A percentile compares a stretch with the other conserved stretches of the same genome.
Conservation (phyloP, 768 basidiomycete species). For the Suillus subalutaceus region DNA sequence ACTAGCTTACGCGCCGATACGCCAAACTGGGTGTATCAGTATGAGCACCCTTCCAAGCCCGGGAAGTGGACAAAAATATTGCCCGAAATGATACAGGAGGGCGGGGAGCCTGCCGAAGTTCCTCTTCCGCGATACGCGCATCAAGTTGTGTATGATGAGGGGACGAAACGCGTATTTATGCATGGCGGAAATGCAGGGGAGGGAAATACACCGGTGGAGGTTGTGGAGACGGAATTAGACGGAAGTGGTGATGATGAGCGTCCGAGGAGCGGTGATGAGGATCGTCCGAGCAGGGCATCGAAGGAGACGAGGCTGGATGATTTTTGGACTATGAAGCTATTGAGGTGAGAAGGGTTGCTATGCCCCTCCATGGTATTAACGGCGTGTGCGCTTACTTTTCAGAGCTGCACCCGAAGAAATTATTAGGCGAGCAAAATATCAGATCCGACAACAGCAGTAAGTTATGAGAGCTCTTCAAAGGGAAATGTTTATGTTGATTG, state of each 20-base stretch:
- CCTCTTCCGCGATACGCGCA: slow-evolving; percentile 76
- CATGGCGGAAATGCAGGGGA: slow-evolving; percentile 79
- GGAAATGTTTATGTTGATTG: neutral
- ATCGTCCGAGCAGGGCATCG: slow-evolving; percentile 11
- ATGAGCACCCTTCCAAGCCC: slow-evolving; percentile 49
- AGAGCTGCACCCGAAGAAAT: slow-evolving; percentile 69
- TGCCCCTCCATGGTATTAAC: neutral
- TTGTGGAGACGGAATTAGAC: slow-evolving; percentile 29
- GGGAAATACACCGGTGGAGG: slow-evolving; percentile 19
- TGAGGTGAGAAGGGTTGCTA: slow-evolving; percentile 48
- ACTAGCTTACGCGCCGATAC: slow-evolving; percentile 50
- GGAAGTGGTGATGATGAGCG: slow-evolving; percentile 17
- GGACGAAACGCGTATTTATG: slow-evolving; percentile 58
- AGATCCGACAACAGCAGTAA: slow-evolving; percentile 74
- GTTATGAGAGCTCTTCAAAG: slow-evolving; percentile 23
- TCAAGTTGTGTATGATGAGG: slow-evolving; percentile 73
- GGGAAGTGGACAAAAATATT: slow-evolving; percentile 69
- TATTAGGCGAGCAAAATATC: slow-evolving; percentile 62
- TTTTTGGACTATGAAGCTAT: slow-evolving; percentile 75
- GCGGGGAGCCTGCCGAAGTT: slow-evolving; percentile 30
- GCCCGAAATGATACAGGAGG: slow-evolving; percentile 32
- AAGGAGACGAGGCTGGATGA: slow-evolving; percentile 65
- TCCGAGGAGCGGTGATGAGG: slow-evolving; percentile 2
- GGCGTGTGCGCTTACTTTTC: neutral
- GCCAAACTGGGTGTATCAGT: slow-evolving; percentile 71